Base-by-base conservation (phyloP, 2,329 filamentous ascomycete species). In the Acrodontium crateriforme region DNA sequence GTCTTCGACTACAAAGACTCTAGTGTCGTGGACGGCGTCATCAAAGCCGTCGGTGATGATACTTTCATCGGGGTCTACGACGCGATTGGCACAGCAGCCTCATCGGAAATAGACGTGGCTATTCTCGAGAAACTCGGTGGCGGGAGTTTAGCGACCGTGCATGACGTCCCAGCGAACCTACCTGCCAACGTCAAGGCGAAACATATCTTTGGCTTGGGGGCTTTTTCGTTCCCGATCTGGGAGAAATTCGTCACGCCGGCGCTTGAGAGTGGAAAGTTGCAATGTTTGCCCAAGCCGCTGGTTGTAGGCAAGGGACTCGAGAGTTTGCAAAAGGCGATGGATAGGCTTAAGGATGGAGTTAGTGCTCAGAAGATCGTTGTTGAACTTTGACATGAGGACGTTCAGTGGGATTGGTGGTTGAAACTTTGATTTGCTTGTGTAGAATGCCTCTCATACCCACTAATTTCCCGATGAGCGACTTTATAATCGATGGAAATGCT, bases 61-160 rank as follows among this genome's bases (percentile, higher is more conserved):
- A 44, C 51, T 9, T 56, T 53, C 24, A 40, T 40, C 9, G 56
- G 56, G 18, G 41, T 55, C 4, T 56, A 45, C 25, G 54, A 58
- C 33, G 24, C 34, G 11, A 35, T 37, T 7, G 21, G 25, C 3
- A 23, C 20, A 3, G 18, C 21, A 3, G 28, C 24, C 4, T 20
- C 31, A 9, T 34, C 26, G 22, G 18, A 31, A 2, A 7, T 24
- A 18, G 23, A 22, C 22, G 16, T 31, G 4, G 25, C 30, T 6
- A 32, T 39, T 11, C 15, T 34, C 13, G 28, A 38, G 16, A 35
- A 34, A 25, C 17, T 39, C 15, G 31, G 30, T 6, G 38, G 35
- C 3, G 31, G 32, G n/a, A 13, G 26, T 12, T 11, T 36, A n/a
- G 32, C 35, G 13, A 11, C 16, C 17, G 27, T 24, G 5, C 25